These are phyloP conservation scores for Dictyostelium firmibasis DNA, from an alignment of 78 protist species.

Conservation along the genomic window DNA sequence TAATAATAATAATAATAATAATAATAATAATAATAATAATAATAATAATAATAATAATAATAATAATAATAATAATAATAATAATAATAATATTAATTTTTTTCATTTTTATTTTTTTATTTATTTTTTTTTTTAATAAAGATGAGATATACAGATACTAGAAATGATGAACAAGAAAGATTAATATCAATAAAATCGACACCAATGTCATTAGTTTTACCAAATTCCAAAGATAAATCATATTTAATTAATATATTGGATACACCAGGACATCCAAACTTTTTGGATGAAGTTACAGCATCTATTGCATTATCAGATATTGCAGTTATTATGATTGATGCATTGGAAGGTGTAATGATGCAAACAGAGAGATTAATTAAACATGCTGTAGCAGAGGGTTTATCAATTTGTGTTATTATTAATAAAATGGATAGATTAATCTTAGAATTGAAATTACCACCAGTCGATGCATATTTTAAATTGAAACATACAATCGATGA, in stretches of 20 bases:
- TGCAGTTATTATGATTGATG: constrained; percentile 96
- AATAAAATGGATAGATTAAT: constrained; percentile 96
- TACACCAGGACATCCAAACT: constrained; percentile 99
- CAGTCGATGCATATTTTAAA: constrained; percentile 97
- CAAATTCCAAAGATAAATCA: constrained; percentile 82
- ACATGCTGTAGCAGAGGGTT: constrained; percentile 80
- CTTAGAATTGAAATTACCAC: constrained; percentile 97
- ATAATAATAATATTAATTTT: too few relatives aligned
- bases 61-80: too few relatives aligned
- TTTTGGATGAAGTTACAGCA: constrained; percentile 95
- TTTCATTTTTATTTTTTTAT: neutral
- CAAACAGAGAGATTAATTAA: constrained; percentile 88
- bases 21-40: too few relatives aligned
- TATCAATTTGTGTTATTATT: constrained; percentile 84
- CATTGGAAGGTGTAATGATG: constrained; percentile 96
- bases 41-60: too few relatives aligned
- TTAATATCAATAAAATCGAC: constrained; percentile 91
- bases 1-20: too few relatives aligned
- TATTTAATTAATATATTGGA: constrained; percentile 97
- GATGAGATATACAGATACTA: constrained; percentile 95
- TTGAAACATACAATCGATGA: constrained; percentile 91
- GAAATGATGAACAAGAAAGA: constrained; percentile 95
- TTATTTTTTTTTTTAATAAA: neutral
- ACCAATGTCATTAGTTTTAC: constrained; percentile 96
- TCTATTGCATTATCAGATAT: constrained; percentile 96